A percentile compares a stretch with the other conserved stretches of the same genome.
Evolutionary conservation across 176 grass and related monocot genomes (phyloP).

Genomic region (Poa pratensis): DNA sequence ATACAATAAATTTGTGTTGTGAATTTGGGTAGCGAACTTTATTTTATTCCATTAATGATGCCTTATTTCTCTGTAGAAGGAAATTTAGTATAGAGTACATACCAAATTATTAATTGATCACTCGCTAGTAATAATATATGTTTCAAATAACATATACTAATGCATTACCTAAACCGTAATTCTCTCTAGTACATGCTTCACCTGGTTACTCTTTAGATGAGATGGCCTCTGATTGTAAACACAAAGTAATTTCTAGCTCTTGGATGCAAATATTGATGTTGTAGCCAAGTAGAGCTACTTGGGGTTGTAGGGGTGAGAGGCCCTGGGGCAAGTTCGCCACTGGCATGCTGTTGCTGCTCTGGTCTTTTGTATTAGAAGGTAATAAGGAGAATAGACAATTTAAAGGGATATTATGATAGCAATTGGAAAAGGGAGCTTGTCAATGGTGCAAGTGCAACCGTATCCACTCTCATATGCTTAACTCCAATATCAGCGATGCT

Average conservation of each 20-base stretch:
- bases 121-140: neutral
- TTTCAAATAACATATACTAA: conserved; percentile 13
- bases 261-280: neutral
- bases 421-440: neutral
- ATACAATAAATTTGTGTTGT: neutral
- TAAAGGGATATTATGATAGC: neutral
- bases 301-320: neutral
- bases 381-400: neutral
- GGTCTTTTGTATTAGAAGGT: neutral
- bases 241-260: conserved; percentile 1
- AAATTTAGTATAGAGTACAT: neutral
- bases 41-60: neutral
- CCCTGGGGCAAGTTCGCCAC: neutral
- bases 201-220: neutral
- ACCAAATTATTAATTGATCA: conserved; percentile 4
- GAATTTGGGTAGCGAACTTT: conserved; percentile 26
- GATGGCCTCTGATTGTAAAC: neutral
- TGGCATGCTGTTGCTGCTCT: neutral
- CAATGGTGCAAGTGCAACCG: too few species aligned
- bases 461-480: neutral
- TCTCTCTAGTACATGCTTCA: neutral
- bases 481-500: neutral
- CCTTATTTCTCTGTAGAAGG: neutral
- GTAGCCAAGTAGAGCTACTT: neutral
- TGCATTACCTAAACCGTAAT: conserved; percentile 2